Evolutionary conservation across 2,329 filamentous ascomycete species (phyloP).

Genomic region (Aspergillus fijiensis): DNA sequence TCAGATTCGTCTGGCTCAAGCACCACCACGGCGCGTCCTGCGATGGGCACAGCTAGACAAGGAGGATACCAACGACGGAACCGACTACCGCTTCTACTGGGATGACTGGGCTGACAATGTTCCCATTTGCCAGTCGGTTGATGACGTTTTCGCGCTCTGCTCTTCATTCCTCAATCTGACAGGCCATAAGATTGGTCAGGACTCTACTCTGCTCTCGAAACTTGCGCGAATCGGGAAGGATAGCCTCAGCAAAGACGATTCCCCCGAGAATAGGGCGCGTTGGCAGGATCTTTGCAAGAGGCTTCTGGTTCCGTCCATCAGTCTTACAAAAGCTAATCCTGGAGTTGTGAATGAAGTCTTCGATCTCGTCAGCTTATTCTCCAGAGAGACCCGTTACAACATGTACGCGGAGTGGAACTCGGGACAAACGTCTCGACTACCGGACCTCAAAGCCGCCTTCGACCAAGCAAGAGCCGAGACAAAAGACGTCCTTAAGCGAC

Average conservation of each 20-base stretch:
- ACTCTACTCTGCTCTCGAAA: constrained; percentile 74
- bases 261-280: constrained; percentile 67
- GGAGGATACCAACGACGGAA: constrained; percentile 70
- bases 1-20: constrained; percentile 60
- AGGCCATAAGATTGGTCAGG: constrained; percentile 85
- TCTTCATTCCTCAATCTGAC: constrained; percentile 80
- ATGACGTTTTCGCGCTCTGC: constrained; percentile 87
- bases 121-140: constrained; percentile 83
- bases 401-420: constrained; percentile 94
- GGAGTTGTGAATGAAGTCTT: constrained; percentile 84
- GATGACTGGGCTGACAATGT: constrained; percentile 95
- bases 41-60: constrained; percentile 84
- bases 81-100: constrained; percentile 89
- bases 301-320: constrained; percentile 82
- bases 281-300: constrained; percentile 85
- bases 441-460: constrained; percentile 77
- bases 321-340: constrained; percentile 80
- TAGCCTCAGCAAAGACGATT: constrained; percentile 69
- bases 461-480: constrained; percentile 75
- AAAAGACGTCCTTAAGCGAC: constrained; percentile 79
- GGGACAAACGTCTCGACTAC: constrained; percentile 71
- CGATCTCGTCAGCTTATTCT: constrained; percentile 75
- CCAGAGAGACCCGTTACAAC: constrained; percentile 73
- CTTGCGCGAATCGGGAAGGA: constrained; percentile 80
- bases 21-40: constrained; percentile 64